Evolutionary conservation across 495 filamentous ascomycete genomes (phyloP).

Genomic region (Neurospora sublineolata): DNA sequence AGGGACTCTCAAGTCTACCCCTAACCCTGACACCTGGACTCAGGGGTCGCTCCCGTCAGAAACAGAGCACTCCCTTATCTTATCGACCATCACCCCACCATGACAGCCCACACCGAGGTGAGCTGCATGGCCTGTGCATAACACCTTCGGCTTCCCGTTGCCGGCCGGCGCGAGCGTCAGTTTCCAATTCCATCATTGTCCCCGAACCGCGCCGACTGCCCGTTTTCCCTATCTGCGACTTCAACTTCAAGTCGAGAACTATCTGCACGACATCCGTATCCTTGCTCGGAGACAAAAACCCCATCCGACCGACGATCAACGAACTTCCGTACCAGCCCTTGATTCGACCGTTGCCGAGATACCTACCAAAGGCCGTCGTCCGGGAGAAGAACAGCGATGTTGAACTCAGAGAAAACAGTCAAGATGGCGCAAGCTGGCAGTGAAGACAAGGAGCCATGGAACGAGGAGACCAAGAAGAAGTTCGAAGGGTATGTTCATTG

Average conservation of each 20-base stretch:
- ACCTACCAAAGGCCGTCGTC: neutral
- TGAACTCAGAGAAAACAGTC: neutral
- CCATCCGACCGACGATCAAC: neutral
- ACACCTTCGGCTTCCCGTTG: neutral
- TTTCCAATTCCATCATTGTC: neutral
- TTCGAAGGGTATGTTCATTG: constrained; percentile 28
- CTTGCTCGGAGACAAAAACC: neutral
- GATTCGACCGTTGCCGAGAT: neutral
- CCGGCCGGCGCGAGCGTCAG: neutral
- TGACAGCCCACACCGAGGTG: neutral
- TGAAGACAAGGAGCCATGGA: constrained; percentile 23
- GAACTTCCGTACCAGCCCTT: neutral
- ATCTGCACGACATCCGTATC: neutral
- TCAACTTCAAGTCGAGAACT: neutral
- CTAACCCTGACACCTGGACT: neutral
- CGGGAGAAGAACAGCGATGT: neutral
- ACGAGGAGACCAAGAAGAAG: constrained; percentile 30
- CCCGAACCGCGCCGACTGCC: neutral
- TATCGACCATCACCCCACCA: neutral
- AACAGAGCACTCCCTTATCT: neutral
- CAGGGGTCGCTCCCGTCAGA: neutral
- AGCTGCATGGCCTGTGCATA: neutral
- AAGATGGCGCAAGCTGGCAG: neutral
- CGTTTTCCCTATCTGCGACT: neutral
- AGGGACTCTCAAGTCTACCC: neutral